Evolutionary conservation across 1,139 yeast species (phyloP), one percentile per base, ranked within the genome.

Genomic region (Chernovozyma aurita): DNA sequence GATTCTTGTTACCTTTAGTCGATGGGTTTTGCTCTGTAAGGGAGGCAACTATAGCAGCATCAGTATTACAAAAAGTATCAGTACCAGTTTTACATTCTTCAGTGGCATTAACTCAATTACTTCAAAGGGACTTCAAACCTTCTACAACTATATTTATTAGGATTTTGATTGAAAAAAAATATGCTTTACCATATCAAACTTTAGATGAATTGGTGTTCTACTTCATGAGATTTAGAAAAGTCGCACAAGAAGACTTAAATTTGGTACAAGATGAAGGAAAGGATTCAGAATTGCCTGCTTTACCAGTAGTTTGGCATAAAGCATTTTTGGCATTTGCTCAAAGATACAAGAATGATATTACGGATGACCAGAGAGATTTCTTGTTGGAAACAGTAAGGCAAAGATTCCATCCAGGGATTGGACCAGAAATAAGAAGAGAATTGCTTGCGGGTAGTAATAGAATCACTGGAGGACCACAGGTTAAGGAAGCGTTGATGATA

Each of bases 251-350:
- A 30, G 61, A 66, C 30, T 61, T 57, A 34, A 57, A 57, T 31
- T 60, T 57, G 24, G 11, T n/a, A 11, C 25, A 22, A n/a, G n/a
- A n/a, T n/a, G n/a, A n/a, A n/a, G n/a, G n/a, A n/a, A 67, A 65
- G 32, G 67, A 76, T n/a, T n/a, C n/a, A n/a, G n/a, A n/a, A n/a
- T n/a, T n/a, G n/a, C 79, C 84, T n/a, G 76, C 76, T 40, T 70
- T 94, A 51, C 97, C 98, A 4, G 86, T 92, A 12, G 92, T 92
- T 30, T 92, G 98, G 97, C 97, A 94, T 57, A 95, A 92, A 58
- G 90, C 97, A 2, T 83, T 92, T 53, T 70, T 92, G 41, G 83
- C 94, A 3, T 94, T 92, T 68, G 95, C 97, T 30, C 97, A 90
- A 65, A 76, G 96, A 46, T 92, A 92, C 61, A 92, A 92, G 62